Base-by-base conservation (phyloP, 2,329 filamentous ascomycete genomes). In the Calonectria pseudoreteaudii region DNA sequence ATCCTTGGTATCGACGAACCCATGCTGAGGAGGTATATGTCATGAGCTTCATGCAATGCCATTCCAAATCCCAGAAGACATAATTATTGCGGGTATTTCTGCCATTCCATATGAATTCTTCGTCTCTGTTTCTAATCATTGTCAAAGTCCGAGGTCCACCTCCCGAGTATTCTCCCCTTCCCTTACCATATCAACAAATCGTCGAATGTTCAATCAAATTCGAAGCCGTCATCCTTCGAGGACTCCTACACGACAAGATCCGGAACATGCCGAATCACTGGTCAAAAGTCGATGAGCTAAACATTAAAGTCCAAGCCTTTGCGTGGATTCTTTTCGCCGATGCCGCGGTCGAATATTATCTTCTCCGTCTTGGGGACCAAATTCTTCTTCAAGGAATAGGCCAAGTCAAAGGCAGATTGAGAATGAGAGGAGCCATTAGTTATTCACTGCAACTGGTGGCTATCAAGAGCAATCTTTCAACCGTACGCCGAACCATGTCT, bases 151-250 rank as follows among this genome's bases (percentile, higher is more conserved):
- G 26, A 65, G 60, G 60, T 13, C 60, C 60, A 44, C 41, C 60
- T 49, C 60, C 60, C 14, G 60, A 65, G 30, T 65, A 65, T 38
- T 49, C 38, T 4, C 60, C 60, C 28, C 60, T 65, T 41, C 60
- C 60, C 26, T 13, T 65, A 11, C 60, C 60, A 26, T 65, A 65
- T 47, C 60, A 65, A n/a, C 60, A 65, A 34, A 65, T 65, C 41
- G 60, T 49, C 41, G 60, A 65, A 65, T 65, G 60, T 11, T 47
- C 60, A n/a, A 65, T 65, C 3, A 65, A 65, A 47, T 65, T 65
- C 26, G 60, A 65, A 26, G 4, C 38, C 38, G n/a, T 65, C 26
- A 65, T 65, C 23, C 41, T 65, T 3, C 60, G 60, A 65, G 60
- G 60, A 16, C 30, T 65, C 26, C 60, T 65, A 10, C 49, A 65